phyloP scores from a whole-genome alignment of 2,329 filamentous ascomycete genomes.

The Trichoderma brevicompactum region DNA sequence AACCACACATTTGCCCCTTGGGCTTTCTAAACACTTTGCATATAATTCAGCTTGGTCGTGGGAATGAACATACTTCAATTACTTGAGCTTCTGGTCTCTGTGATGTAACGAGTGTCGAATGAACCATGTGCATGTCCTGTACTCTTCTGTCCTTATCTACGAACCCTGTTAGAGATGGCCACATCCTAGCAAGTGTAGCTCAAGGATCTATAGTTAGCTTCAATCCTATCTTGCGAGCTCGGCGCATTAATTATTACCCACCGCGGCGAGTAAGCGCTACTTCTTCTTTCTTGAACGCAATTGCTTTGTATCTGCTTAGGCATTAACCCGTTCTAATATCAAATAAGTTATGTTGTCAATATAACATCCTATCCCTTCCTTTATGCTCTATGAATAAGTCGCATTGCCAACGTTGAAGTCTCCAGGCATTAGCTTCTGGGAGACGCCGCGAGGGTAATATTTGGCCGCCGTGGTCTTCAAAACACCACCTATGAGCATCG shows the following conservation, averaged over 20 bases:
- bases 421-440: constrained; percentile 40
- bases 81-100: no score
- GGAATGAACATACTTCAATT: constrained; percentile 16
- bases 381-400: background rate
- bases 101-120: background rate
- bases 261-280: no score
- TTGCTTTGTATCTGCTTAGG: no score
- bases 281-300: no score
- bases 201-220: no score
- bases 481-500: constrained; percentile 42
- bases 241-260: no score
- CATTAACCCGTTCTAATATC: background rate
- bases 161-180: no score
- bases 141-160: background rate
- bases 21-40: constrained; percentile 12
- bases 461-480: constrained; percentile 38
- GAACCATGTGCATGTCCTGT: background rate
- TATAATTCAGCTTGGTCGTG: constrained; percentile 23
- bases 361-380: background rate
- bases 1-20: constrained; percentile 3
- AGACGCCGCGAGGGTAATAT: constrained; percentile 43
- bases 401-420: constrained; percentile 36
- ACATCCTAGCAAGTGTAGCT: no score
- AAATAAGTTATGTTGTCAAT: background rate
- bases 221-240: no score